Evolutionary conservation across 352 stramenopile genomes (phyloP).

Genomic region (Phytophthora constricta): DNA sequence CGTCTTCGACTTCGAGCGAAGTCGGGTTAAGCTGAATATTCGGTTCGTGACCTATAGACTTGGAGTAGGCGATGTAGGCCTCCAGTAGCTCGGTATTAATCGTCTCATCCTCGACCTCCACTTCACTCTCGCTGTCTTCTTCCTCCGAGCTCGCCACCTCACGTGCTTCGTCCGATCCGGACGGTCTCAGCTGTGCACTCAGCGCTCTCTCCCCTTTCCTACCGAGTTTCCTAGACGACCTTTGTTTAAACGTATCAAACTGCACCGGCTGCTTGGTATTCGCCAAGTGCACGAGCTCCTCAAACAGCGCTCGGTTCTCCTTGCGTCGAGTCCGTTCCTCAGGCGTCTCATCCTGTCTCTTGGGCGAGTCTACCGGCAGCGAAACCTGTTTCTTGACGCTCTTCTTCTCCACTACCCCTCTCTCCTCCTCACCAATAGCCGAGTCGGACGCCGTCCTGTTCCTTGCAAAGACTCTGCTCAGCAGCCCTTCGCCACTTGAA

Average conservation of each 20-base stretch:
- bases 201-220: conserved; percentile 20
- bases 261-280: conserved; percentile 62
- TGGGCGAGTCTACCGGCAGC: conserved; percentile 23
- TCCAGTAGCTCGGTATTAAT: conserved; percentile 95
- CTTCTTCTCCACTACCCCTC: background rate
- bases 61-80: conserved; percentile 94
- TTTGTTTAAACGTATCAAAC: conserved; percentile 54
- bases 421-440: conserved; percentile 11
- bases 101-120: conserved; percentile 84
- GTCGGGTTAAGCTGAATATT: conserved; percentile 86
- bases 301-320: conserved; percentile 60
- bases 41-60: conserved; percentile 82
- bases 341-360: conserved; percentile 29
- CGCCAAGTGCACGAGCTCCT: conserved; percentile 60
- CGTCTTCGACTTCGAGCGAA: conserved; percentile 40
- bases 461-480: conserved; percentile 24
- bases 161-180: conserved; percentile 25
- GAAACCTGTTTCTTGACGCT: conserved; percentile 29
- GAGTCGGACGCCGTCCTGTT: conserved; percentile 34
- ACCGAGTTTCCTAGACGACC: conserved; percentile 25
- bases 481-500: conserved; percentile 6
- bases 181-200: conserved; percentile 26
- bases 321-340: conserved; percentile 38
- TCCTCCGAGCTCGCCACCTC: conserved; percentile 68
- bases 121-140: conserved; percentile 41